Evolutionary conservation across 345 rosid species (phyloP).

Genomic region (Salix brachista): DNA sequence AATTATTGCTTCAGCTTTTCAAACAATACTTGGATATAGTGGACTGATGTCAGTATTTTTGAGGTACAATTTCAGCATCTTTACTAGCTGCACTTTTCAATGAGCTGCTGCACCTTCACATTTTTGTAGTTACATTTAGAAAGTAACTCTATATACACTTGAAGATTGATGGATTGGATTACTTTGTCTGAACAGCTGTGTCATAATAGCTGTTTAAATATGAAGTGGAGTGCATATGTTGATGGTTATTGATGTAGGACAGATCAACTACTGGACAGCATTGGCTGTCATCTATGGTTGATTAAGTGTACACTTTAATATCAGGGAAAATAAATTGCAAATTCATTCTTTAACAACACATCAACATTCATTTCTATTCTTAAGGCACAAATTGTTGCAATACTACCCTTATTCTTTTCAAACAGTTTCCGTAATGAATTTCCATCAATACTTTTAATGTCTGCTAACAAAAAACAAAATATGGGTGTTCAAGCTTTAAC

Average conservation of each 20-base stretch:
- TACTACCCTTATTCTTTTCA: neutral
- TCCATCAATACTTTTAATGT: neutral
- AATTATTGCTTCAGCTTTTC: slow-evolving; percentile 86
- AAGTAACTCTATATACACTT: neutral
- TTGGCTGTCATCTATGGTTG: neutral
- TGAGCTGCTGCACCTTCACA: neutral
- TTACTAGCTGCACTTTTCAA: neutral
- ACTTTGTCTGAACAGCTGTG: neutral
- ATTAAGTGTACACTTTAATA: neutral
- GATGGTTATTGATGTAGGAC: neutral
- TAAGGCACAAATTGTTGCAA: neutral
- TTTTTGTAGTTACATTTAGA: slow-evolving; percentile 1
- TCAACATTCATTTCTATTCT: neutral
- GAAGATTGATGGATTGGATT: neutral
- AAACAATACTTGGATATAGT: slow-evolving; percentile 80
- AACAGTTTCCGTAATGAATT: neutral
- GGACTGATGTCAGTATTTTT: slow-evolving; percentile 70
- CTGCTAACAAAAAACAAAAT: neutral
- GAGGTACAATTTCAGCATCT: slow-evolving; percentile 38
- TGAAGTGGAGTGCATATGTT: neutral
- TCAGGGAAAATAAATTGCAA: neutral
- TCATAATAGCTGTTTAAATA: neutral
- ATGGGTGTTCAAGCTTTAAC: neutral
- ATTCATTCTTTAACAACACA: neutral
- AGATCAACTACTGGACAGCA: neutral